phyloP scores from a whole-genome alignment of 2,329 filamentous ascomycete species.

The Colletotrichum magnum region DNA sequence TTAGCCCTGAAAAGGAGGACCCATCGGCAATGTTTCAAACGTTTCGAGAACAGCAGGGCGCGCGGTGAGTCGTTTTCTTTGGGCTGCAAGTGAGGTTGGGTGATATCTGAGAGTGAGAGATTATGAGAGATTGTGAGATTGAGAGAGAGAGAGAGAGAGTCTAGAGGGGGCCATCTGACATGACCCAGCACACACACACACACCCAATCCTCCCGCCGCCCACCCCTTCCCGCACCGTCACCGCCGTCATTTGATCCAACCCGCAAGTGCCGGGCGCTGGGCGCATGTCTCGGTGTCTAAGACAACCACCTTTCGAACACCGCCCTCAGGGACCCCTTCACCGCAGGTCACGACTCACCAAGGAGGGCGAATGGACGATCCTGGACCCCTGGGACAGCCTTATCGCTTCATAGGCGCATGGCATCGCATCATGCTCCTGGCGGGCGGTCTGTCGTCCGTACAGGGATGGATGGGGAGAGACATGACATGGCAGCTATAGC shows the following conservation, averaged over 20 bases:
- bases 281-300: conserved; percentile 37
- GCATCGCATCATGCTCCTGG: conserved; percentile 16
- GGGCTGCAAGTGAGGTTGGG: conserved; percentile 2
- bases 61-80: neutral
- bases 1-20: too few species aligned
- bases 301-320: neutral
- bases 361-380: conserved; percentile 17
- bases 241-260: conserved; percentile 40
- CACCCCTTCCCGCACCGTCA: conserved; percentile 29
- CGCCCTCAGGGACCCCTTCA: conserved; percentile 26
- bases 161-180: conserved; percentile 7
- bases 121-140: neutral
- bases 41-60: neutral
- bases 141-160: conserved; percentile 1
- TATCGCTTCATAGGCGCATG: conserved; percentile 25
- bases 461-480: conserved; percentile 3
- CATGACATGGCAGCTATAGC: neutral
- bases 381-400: conserved; percentile 14
- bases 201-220: conserved; percentile 33
- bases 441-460: neutral
- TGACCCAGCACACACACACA: neutral
- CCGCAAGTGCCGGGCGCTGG: conserved; percentile 25
- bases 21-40: neutral
- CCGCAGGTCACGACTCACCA: conserved; percentile 35
- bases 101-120: neutral